Evolutionary conservation across 116 monocot species (phyloP).

Genomic region (Cymodocea nodosa): DNA sequence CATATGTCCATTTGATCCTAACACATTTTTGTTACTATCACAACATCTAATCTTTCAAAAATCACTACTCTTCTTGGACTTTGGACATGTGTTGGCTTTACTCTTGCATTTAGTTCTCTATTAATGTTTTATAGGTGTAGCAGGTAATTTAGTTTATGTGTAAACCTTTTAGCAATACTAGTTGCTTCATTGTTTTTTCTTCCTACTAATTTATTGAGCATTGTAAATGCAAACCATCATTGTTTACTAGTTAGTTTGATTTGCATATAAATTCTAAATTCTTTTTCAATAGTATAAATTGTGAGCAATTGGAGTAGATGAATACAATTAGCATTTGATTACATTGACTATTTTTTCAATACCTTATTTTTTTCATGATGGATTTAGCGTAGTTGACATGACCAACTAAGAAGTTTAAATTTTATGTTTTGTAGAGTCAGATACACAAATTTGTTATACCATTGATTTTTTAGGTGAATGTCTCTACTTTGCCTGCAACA

Average conservation of each 20-base stretch:
- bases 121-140: conserved; percentile 79
- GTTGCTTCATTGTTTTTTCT: background rate
- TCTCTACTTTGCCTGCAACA: too few relatives aligned
- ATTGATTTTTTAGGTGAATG: too few relatives aligned
- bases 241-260: background rate
- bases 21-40: background rate
- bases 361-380: too few relatives aligned
- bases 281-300: background rate
- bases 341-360: too few relatives aligned
- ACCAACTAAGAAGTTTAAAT: too few relatives aligned
- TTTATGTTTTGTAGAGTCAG: too few relatives aligned
- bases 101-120: conserved; percentile 53
- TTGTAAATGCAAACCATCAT: background rate
- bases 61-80: conserved; percentile 71
- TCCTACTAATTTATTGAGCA: background rate
- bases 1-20: too few relatives aligned
- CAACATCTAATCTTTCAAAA: conserved; percentile 69
- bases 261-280: background rate
- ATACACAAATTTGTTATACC: too few relatives aligned
- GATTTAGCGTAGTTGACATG: too few relatives aligned
- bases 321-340: too few relatives aligned
- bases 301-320: too few relatives aligned
- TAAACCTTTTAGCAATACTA: background rate
- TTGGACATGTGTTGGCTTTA: conserved; percentile 66
- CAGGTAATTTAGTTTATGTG: conserved; percentile 36